Evolutionary conservation across 805 yeast genomes (phyloP).

Genomic region (Saccharomycopsis malanga): DNA sequence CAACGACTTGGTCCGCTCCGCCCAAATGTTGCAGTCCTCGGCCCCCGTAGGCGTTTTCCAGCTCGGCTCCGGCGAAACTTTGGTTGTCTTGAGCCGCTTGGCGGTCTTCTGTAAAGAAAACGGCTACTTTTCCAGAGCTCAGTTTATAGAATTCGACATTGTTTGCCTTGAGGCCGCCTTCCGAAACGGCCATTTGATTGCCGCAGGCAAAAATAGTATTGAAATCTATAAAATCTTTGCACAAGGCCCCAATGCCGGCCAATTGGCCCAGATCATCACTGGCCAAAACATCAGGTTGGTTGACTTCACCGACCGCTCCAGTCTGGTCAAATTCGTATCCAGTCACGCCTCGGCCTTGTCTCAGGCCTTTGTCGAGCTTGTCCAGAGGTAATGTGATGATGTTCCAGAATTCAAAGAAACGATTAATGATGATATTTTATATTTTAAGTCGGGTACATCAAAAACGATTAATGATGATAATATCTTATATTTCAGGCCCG

Average conservation of each 20-base stretch:
- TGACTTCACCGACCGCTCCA: neutral
- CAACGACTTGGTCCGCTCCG: neutral
- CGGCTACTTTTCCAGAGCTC: conserved; percentile 4
- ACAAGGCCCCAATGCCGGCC: neutral
- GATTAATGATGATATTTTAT: too few relatives aligned
- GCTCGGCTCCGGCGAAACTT: neutral
- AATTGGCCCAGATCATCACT: neutral
- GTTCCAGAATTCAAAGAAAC: too few relatives aligned
- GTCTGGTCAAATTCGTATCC: neutral
- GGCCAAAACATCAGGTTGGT: conserved; percentile 8
- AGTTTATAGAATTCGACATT: conserved; percentile 4
- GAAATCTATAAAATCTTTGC: neutral
- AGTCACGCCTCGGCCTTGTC: too few relatives aligned
- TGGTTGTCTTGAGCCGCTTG: conserved; percentile 3
- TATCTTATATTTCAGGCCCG: too few relatives aligned
- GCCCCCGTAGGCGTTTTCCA: neutral
- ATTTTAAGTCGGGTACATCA: too few relatives aligned
- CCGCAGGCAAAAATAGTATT: neutral
- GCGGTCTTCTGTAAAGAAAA: conserved; percentile 6
- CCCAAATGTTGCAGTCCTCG: neutral
- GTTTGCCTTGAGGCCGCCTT: conserved; percentile 1
- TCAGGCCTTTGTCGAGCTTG: too few relatives aligned
- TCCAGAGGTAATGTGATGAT: too few relatives aligned
- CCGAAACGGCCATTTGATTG: conserved; percentile 4
- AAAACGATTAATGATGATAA: too few relatives aligned